phyloP scores from a whole-genome alignment of 164 flowering plant species.

The Sedum album region DNA sequence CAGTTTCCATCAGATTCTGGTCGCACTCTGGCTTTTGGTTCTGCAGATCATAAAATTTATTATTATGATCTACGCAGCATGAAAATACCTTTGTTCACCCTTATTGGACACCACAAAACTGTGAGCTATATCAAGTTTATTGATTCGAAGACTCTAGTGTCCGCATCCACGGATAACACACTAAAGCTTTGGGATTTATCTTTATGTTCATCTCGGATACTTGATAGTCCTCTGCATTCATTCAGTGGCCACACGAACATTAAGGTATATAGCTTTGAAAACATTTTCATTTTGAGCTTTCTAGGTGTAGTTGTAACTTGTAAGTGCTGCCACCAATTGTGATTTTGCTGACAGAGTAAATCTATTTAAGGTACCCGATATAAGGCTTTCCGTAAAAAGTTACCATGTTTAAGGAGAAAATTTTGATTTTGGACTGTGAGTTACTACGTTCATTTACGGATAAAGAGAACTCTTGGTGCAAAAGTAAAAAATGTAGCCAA shows the following conservation, averaged over 20 bases:
- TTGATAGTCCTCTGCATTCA: constrained; percentile 74
- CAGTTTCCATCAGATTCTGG: constrained; percentile 84
- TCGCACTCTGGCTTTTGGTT: constrained; percentile 80
- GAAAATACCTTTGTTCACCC: constrained; percentile 62
- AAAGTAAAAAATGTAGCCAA: too few relatives aligned
- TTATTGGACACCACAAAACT: constrained; percentile 80
- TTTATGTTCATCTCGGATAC: constrained; percentile 46
- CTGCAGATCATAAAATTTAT: constrained; percentile 89
- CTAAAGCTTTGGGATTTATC: constrained; percentile 96
- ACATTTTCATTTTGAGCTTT: neutral
- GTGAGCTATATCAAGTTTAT: constrained; percentile 95
- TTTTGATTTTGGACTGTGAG: too few relatives aligned
- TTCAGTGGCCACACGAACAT: constrained; percentile 86
- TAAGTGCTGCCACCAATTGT: neutral
- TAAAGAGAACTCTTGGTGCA: too few relatives aligned
- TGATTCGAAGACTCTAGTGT: constrained; percentile 68
- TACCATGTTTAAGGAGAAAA: neutral
- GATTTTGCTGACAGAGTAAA: neutral
- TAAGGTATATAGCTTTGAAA: constrained; percentile 42
- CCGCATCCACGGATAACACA: constrained; percentile 94
- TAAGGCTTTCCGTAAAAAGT: too few relatives aligned
- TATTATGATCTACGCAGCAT: constrained; percentile 83
- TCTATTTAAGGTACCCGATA: neutral
- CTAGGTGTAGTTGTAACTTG: too few relatives aligned
- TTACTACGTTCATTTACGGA: too few relatives aligned